Evolutionary conservation across 2,329 filamentous ascomycete species (phyloP), one percentile per base, ranked within the genome.

Genomic region (Fusarium kyushuense): DNA sequence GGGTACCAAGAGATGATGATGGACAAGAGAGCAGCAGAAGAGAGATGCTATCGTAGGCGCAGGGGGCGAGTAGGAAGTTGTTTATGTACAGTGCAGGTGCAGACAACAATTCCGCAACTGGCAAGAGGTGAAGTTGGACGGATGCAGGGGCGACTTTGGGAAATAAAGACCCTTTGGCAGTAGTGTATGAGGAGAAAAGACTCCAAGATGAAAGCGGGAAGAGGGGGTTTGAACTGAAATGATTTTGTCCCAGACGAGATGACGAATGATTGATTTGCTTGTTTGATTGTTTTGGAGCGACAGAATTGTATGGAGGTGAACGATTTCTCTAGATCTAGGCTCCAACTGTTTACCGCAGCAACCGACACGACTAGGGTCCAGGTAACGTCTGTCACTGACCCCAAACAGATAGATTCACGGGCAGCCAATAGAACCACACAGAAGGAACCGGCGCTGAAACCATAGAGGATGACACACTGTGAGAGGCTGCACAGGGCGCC

Each of bases 291-390:
- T 66, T 69, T 70, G 62, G 54, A 47, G 59, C 30, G 59, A 52
- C 58, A 68, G 48, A 58, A 60, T 27, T 47, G 43, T 38, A 56
- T 43, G 25, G 41, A 56, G 43, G 46, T 54, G 47, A 54, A 51
- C 57, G 60, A 63, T 56, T 71, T 61, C 61, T 42, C 49, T 59
- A 59, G 36, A 59, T 58, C 54, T 33, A 57, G 65, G 64, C 59
- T 72, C 52, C 52, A 67, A 63, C 49, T 72, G 73, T 76, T 76
- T 76, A 72, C 75, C 75, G 73, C 72, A 76, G 75, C 75, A 76
- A 76, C 75, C 73, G 33, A 64, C 51, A 54, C 56, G 67, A 65
- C 60, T 54, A 48, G 65, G 62, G 62, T 69, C 45, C 17, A 51
- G 9, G 36, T 29, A 53, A 55, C 29, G 29, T 32, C 35, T 56